Conservation (phyloP, 2,329 filamentous ascomycete genomes). For the Magnaporthiopsis rhizophila region DNA sequence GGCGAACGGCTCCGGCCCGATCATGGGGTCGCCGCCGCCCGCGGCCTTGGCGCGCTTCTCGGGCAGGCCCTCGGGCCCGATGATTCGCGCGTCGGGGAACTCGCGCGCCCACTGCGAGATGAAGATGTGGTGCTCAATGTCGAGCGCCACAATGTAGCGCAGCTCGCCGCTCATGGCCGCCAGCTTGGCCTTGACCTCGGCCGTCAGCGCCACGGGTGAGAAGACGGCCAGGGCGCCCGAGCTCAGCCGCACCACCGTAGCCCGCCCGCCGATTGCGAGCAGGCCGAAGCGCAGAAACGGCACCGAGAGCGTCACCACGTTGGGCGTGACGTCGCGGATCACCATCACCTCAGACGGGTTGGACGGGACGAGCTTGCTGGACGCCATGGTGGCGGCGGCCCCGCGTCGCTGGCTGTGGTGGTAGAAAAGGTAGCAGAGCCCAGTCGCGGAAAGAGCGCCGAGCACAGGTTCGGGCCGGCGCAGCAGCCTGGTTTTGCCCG, state of each 20-base stretch:
- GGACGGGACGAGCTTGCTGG: slow-evolving; percentile 54
- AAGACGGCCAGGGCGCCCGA: slow-evolving; percentile 79
- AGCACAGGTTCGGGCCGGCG: background rate
- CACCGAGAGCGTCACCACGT: slow-evolving; percentile 69
- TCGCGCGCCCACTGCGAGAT: slow-evolving; percentile 74
- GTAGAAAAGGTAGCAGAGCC: background rate
- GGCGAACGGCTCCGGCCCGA: slow-evolving; percentile 49
- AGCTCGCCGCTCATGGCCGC: slow-evolving; percentile 60
- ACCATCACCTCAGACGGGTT: slow-evolving; percentile 83
- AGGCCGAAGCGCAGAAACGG: slow-evolving; percentile 77
- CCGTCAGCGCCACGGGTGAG: slow-evolving; percentile 76
- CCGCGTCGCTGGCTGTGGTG: background rate
- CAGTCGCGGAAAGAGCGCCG: background rate
- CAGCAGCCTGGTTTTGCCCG: background rate
- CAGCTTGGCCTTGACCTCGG: slow-evolving; percentile 58
- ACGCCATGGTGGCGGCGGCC: slow-evolving; percentile 34
- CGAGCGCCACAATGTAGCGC: slow-evolving; percentile 77
- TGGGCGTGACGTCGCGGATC: slow-evolving; percentile 74
- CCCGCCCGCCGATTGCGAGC: slow-evolving; percentile 78
- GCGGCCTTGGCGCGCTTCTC: slow-evolving; percentile 66
- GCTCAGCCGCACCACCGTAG: slow-evolving; percentile 74
- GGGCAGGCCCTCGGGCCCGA: slow-evolving; percentile 74
- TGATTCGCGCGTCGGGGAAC: slow-evolving; percentile 66
- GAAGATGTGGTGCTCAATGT: slow-evolving; percentile 94
- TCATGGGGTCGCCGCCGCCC: slow-evolving; percentile 38